phyloP scores from a whole-genome alignment of 2,329 filamentous ascomycete genomes.

The Immersiporthe knoxdaviesiana region DNA sequence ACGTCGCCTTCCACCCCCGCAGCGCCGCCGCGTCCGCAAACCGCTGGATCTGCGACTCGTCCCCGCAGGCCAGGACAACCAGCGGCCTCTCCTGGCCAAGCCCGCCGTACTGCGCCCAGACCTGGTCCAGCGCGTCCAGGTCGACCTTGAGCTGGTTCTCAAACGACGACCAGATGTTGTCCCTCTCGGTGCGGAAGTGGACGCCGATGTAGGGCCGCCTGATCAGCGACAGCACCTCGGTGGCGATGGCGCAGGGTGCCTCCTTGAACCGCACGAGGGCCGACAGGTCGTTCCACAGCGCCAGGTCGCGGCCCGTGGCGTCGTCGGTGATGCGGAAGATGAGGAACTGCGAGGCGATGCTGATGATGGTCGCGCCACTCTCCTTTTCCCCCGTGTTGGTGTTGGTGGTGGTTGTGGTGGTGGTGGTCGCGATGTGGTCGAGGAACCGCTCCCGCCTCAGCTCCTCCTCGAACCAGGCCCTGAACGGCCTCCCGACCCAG shows the following conservation, averaged over 20 bases:
- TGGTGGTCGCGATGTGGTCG: neutral
- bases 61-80: slow-evolving; percentile 42
- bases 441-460: slow-evolving; percentile 15
- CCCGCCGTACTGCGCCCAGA: slow-evolving; percentile 37
- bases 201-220: slow-evolving; percentile 39
- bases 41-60: slow-evolving; percentile 38
- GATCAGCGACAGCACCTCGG: slow-evolving; percentile 34
- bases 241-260: slow-evolving; percentile 34
- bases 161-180: slow-evolving; percentile 42
- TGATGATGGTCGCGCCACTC: slow-evolving; percentile 37
- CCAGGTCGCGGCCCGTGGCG: slow-evolving; percentile 39
- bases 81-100: slow-evolving; percentile 35
- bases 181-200: slow-evolving; percentile 42
- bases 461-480: slow-evolving; percentile 24
- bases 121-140: slow-evolving; percentile 40
- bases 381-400: too few species aligned
- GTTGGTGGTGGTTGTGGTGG: too few species aligned
- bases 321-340: slow-evolving; percentile 43
- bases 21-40: slow-evolving; percentile 37
- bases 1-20: slow-evolving; percentile 41
- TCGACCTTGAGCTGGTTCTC: slow-evolving; percentile 40
- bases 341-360: slow-evolving; percentile 38
- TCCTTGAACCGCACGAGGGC: slow-evolving; percentile 39
- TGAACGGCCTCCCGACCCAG: slow-evolving; percentile 28
- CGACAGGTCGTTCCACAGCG: slow-evolving; percentile 41